Conservation (phyloP, 2,329 filamentous ascomycete species). For the Lachnellula suecica region DNA sequence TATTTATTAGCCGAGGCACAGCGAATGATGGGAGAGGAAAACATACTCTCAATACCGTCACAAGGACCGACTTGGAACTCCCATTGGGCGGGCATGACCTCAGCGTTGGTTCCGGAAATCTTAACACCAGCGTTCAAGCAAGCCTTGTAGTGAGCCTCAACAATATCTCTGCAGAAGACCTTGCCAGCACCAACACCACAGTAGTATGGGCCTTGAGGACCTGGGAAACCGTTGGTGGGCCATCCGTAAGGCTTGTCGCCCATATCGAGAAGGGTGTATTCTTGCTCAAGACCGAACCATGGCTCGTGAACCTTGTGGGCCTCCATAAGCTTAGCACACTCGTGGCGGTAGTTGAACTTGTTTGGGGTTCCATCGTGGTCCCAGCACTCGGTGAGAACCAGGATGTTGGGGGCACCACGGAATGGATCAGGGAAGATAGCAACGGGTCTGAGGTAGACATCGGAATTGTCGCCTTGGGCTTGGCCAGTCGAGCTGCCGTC, state of each 20-base stretch:
- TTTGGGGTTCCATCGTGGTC: conserved; percentile 92
- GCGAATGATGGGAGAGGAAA: conserved; percentile 2
- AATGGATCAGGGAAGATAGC: conserved; percentile 91
- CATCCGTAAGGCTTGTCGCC: conserved; percentile 90
- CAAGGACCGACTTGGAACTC: conserved; percentile 97
- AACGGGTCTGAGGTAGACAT: conserved; percentile 92
- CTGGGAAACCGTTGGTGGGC: conserved; percentile 77
- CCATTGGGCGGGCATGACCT: conserved; percentile 98
- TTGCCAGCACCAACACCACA: conserved; percentile 97
- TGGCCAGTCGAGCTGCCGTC: conserved; percentile 90
- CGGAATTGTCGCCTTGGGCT: conserved; percentile 92
- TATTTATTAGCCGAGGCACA: conserved; percentile 26
- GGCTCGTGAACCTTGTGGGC: conserved; percentile 78
- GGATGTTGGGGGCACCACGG: conserved; percentile 85
- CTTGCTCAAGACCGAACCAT: conserved; percentile 98
- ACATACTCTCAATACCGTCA: conserved; percentile 75
- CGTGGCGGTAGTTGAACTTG: conserved; percentile 97
- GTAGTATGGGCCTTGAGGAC: conserved; percentile 90
- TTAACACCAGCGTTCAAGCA: conserved; percentile 82
- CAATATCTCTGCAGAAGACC: conserved; percentile 97
- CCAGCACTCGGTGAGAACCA: conserved; percentile 94
- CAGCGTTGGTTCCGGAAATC: conserved; percentile 97
- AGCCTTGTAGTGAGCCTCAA: conserved; percentile 90
- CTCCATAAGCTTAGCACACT: conserved; percentile 87
- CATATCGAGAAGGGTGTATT: conserved; percentile 90